A percentile compares a stretch with the other conserved stretches of the same genome.
Evolutionary conservation across 306 rosid genomes (phyloP).

Genomic region (Trifolium fragiferum): DNA sequence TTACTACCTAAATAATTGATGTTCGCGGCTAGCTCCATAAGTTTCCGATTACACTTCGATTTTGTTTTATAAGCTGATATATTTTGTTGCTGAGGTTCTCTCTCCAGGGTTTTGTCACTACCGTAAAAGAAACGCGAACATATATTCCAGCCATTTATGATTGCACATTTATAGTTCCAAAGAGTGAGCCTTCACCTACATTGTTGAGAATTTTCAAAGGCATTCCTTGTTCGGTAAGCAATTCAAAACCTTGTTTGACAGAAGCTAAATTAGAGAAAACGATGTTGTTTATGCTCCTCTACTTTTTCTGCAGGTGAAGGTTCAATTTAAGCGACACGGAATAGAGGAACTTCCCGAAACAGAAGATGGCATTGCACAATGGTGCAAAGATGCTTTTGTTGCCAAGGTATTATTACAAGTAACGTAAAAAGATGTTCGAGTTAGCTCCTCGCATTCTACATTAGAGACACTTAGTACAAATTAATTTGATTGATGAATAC

Average conservation of each 20-base stretch:
- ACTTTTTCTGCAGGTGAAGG: constrained; percentile 57
- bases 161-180: constrained; percentile 74
- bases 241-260: constrained; percentile 32
- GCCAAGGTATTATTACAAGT: constrained; percentile 58
- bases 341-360: constrained; percentile 82
- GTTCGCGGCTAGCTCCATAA: background rate
- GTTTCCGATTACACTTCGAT: constrained; percentile 1
- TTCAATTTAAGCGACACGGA: constrained; percentile 72
- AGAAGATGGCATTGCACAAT: constrained; percentile 71
- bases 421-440: background rate
- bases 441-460: background rate
- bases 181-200: constrained; percentile 67
- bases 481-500: background rate
- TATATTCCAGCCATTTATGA: constrained; percentile 82
- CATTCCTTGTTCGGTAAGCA: constrained; percentile 68
- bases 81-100: background rate
- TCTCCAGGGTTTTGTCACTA: constrained; percentile 82
- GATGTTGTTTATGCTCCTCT: background rate
- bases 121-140: constrained; percentile 57
- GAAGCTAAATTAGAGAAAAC: constrained; percentile 26
- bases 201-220: constrained; percentile 68
- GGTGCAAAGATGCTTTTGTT: constrained; percentile 82
- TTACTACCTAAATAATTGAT: background rate
- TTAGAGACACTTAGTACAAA: background rate
- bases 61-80: constrained; percentile 5